These are phyloP conservation scores for Trypanosoma scelopori DNA, from an alignment of 208 protist genomes.

Conservation along the genomic window DNA sequence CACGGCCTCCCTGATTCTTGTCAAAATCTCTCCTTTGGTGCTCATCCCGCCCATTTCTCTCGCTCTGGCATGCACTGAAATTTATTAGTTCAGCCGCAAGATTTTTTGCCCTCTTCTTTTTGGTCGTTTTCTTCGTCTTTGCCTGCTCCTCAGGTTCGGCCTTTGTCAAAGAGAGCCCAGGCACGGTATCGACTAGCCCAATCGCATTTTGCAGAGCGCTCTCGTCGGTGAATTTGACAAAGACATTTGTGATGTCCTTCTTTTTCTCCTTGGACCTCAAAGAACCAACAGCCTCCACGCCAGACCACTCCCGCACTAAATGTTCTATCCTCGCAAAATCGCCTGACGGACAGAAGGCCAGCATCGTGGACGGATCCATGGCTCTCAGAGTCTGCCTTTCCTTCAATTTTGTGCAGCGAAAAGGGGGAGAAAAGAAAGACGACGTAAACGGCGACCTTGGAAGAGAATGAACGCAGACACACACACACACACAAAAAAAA, in stretches of 20 bases:
- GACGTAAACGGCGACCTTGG: not conserved
- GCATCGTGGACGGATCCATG: constrained; percentile 22
- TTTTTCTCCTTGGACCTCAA: constrained; percentile 85
- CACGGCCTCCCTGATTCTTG: constrained; percentile 12
- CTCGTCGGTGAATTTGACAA: constrained; percentile 69
- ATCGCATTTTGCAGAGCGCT: constrained; percentile 33
- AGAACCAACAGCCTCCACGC: constrained; percentile 80
- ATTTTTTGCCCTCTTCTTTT: constrained; percentile 31
- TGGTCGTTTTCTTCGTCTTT: constrained; percentile 24
- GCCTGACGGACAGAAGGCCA: constrained; percentile 45
- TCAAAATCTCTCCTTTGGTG: constrained; percentile 8
- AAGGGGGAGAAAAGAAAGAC: not conserved
- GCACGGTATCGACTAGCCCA: constrained; percentile 43
- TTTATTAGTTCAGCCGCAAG: constrained; percentile 61
- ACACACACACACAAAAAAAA: constrained; percentile 21
- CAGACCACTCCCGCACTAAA: constrained; percentile 60
- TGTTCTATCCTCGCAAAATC: constrained; percentile 75
- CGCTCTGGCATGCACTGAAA: constrained; percentile 44
- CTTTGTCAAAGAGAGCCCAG: constrained; percentile 32
- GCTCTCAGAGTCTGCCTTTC: not conserved
- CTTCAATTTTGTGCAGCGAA: not conserved
- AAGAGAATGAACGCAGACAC: not conserved
- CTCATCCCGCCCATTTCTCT: constrained; percentile 14
- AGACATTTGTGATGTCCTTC: constrained; percentile 73
- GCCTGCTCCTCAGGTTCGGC: not conserved